phyloP scores from a whole-genome alignment of 2,329 filamentous ascomycete genomes.

The Sclerotinia minor region DNA sequence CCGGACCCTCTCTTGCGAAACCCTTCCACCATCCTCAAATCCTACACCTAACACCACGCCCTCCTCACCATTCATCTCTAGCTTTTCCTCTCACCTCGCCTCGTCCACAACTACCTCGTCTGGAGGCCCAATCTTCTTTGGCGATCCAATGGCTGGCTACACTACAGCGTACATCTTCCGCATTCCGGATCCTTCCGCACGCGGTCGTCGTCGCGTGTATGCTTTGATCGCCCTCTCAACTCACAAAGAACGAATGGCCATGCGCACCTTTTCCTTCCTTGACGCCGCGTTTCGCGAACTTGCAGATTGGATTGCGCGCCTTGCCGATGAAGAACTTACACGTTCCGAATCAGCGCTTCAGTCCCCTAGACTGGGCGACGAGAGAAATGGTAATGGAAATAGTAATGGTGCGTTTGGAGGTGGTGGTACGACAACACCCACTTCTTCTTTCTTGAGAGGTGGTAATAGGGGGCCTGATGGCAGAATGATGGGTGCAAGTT shows the following conservation, averaged over 20 bases:
- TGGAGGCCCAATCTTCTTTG: slow-evolving; percentile 68
- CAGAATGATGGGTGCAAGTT: slow-evolving; percentile 49
- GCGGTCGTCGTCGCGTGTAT: slow-evolving; percentile 68
- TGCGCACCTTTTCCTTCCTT: slow-evolving; percentile 65
- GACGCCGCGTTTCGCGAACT: slow-evolving; percentile 63
- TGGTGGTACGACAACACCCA: slow-evolving; percentile 24
- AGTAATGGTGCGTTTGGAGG: slow-evolving; percentile 12
- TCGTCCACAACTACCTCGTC: slow-evolving; percentile 52
- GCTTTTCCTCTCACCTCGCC: slow-evolving; percentile 40
- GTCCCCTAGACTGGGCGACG: slow-evolving; percentile 20
- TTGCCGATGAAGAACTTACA: slow-evolving; percentile 64
- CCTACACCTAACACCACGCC: slow-evolving; percentile 45
- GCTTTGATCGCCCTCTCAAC: slow-evolving; percentile 66
- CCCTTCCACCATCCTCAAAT: slow-evolving; percentile 52
- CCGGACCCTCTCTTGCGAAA: slow-evolving; percentile 66
- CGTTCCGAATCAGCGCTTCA: slow-evolving; percentile 35
- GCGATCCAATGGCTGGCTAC: slow-evolving; percentile 63
- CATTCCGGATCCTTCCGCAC: slow-evolving; percentile 66
- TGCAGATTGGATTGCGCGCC: slow-evolving; percentile 63
- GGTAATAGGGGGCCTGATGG: slow-evolving; percentile 36
- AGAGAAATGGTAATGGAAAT: slow-evolving; percentile 25
- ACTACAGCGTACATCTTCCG: slow-evolving; percentile 71
- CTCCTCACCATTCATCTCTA: slow-evolving; percentile 46
- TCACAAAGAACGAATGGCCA: slow-evolving; percentile 62
- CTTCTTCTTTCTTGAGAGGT: slow-evolving; percentile 37